Conservation (phyloP, 1,284 basidiomycete genomes). For the Trichosporon asahii region DNA sequence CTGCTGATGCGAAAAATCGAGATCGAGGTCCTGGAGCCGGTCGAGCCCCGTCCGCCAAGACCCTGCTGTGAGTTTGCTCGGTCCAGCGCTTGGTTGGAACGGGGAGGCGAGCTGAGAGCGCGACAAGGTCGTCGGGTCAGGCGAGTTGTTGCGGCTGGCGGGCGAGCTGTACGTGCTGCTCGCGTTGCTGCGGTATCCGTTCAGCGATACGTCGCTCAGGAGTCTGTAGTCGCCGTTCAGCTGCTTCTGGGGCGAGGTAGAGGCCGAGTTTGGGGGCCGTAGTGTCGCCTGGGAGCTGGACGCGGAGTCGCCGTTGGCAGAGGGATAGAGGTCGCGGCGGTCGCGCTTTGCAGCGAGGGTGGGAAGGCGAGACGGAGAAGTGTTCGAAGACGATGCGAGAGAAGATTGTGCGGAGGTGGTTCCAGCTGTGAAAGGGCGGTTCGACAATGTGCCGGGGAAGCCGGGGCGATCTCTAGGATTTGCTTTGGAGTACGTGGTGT, state of each 20-base stretch:
- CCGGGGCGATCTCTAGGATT: not conserved
- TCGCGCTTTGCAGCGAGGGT: not conserved
- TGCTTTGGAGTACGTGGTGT: not conserved
- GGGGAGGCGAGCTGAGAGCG: not conserved
- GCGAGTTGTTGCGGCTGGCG: not conserved
- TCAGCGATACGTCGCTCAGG: not conserved
- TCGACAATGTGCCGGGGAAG: not conserved
- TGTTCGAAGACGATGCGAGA: not conserved
- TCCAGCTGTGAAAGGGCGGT: too few relatives aligned
- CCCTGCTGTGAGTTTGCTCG: not conserved
- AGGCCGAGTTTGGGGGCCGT: not conserved
- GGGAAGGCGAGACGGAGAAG: not conserved
- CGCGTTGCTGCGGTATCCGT: not conserved
- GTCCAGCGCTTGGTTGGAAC: not conserved
- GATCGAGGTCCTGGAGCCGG: not conserved
- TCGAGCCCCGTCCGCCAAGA: conserved; percentile 2
- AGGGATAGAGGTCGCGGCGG: not conserved
- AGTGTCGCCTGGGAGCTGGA: not conserved
- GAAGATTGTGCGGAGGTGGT: not conserved
- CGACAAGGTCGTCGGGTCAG: not conserved
- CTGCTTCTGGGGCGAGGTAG: not conserved
- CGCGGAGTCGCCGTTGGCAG: not conserved
- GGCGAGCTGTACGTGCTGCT: not conserved
- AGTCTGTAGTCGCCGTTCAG: not conserved
- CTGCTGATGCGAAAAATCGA: not conserved